These are phyloP conservation scores for Aaosphaeria pasadenensis DNA, from an alignment of 2,329 filamentous ascomycete genomes.

Conservation along the genomic window DNA sequence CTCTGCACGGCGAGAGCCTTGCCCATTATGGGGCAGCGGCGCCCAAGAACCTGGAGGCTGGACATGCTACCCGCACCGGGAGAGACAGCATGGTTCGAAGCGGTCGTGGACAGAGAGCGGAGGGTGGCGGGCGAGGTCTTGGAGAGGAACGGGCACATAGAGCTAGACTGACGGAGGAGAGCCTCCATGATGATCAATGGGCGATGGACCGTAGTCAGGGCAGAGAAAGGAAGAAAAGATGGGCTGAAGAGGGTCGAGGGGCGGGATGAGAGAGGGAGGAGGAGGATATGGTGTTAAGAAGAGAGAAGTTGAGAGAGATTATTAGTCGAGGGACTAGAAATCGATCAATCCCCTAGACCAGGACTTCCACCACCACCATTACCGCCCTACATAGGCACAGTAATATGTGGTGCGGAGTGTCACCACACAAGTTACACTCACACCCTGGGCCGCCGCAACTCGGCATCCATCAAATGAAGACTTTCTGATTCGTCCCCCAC, in stretches of 20 bases:
- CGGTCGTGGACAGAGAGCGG: slow-evolving; percentile 79
- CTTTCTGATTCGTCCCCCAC: not conserved
- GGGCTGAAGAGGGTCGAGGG: not conserved
- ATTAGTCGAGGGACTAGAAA: not conserved
- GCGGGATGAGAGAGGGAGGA: not conserved
- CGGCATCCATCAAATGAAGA: not conserved
- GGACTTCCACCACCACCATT: not conserved
- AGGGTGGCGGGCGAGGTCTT: slow-evolving; percentile 89
- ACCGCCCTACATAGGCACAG: not conserved
- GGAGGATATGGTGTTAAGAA: not conserved
- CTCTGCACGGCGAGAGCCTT: slow-evolving; percentile 89
- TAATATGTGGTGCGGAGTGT: not conserved
- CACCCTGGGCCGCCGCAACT: not conserved
- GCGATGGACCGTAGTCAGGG: not conserved
- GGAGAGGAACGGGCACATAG: slow-evolving; percentile 96
- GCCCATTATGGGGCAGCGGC: slow-evolving; percentile 97
- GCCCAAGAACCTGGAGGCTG: slow-evolving; percentile 89
- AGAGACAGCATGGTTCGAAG: slow-evolving; percentile 62
- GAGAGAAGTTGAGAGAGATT: not conserved
- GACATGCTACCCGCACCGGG: slow-evolving; percentile 91
- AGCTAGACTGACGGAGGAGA: slow-evolving; percentile 89
- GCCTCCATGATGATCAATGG: slow-evolving; percentile 68
- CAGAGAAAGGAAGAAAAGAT: not conserved
- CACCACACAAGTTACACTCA: not conserved
- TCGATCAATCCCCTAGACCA: not conserved